Base-by-base conservation (phyloP, 805 yeast species). In the Metschnikowia drakensbergensis region DNA sequence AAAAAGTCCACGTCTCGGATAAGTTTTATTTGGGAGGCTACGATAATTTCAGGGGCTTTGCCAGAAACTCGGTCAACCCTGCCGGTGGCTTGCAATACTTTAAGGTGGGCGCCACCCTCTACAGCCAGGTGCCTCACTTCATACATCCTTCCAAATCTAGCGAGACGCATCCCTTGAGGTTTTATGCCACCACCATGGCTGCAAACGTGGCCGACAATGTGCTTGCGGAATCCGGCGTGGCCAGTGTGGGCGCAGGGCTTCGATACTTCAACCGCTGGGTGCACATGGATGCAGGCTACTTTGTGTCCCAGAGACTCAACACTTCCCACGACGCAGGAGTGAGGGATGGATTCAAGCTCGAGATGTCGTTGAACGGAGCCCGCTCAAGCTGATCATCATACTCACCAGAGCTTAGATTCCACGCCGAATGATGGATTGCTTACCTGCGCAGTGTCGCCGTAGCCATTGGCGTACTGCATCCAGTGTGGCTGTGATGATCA, bases 1-100 rank as follows among this genome's bases (percentile, higher is more conserved):
- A 68, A 47, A 10, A 36, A 8, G 67, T 87, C 1, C 91, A 86
- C 58, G 60, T 84, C 29, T 77, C 84, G 61, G 99, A 92, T 64
- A 77, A 87, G 54, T 92, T 91, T 63, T 88, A 83, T 59, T 72
- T 87, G 39, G 96, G 97, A 13, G 97, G 96, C 0, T 79, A 83
- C 10, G 77, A 82, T 47, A 85, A 84, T 46, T 80, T 89, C 28
- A 73, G 86, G 49, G 89, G 91, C 1, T 88, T 86, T 60, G 73
- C 79, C 31, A 69, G 77, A 46, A 84, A 84, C 69, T 80, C 88
- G 0, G 63, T 86, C 32, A 91, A 94, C 10, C 82, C 84, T 1
- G 72, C 81, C 49, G 96, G 96, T 5, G 96, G 96, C 5, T 79
- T 80, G 34, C 76, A 73, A 47, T 82, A 74, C 58, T 64, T 77